Evolutionary conservation across 495 filamentous ascomycete genomes (phyloP), one percentile per base, ranked within the genome.

Genomic region (Zalerion maritima): DNA sequence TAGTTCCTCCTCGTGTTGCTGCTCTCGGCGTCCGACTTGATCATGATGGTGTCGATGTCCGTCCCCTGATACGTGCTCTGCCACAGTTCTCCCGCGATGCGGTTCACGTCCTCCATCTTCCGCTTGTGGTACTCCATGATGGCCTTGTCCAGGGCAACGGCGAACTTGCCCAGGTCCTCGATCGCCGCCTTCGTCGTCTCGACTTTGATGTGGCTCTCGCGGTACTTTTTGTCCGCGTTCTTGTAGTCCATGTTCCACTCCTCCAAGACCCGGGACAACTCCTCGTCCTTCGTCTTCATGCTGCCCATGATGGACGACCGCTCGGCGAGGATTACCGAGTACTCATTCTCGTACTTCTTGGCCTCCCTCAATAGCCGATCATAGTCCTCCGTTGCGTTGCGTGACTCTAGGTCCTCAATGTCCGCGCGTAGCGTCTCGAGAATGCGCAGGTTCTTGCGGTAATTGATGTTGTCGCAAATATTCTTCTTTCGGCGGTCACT

Each of bases 81-180:
- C 89, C 89, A 99, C 13, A 99, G 71, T 50, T 99, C 89, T 40
- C 81, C 82, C 38, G 87, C 68, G 47, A 94, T 94, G 29, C 75
- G 68, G 48, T 99, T 99, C 54, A 99, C 92, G 45, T 96, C 87
- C 47, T 87, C 85, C 89, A 99, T 99, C 61, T 96, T 99, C 32
- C 91, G 54, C 13, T 72, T 67, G 53, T 99, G 89, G 46, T 84
- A 96, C 40, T 74, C 77, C 85, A 99, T 94, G 51, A 99, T 89
- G 31, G 91, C 89, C 38, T 85, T 78, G 54, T 94, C 87, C 16
- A 99, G 62, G 8, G 87, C 87, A 2, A 61, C 57, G 8, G 64
- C 67, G 42, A 89, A 94, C 15, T 78, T 74, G 5, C 67, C 78
- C 17, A 99, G 61, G 47, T 99, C 89, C 34, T 89, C 84, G 21